Percentiles rank a stretch among this genome's conserved stretches.
These are phyloP conservation scores for Linum tenue DNA, from an alignment of 345 rosid genomes.

Conservation along the genomic window DNA sequence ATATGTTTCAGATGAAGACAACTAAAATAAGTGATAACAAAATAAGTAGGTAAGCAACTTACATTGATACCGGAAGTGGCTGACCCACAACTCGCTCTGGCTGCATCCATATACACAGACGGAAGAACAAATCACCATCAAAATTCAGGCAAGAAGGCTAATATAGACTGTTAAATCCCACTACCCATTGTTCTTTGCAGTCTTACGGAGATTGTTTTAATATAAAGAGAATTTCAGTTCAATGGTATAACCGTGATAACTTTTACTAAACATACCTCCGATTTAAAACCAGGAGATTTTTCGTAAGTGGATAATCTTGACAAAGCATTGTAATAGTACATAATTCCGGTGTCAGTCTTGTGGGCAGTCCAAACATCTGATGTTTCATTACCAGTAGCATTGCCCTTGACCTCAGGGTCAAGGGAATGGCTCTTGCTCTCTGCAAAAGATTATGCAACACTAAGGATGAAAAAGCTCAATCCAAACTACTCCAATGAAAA, in stretches of 20 bases:
- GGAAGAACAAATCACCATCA: constrained; percentile 9
- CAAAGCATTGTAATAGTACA: constrained; percentile 82
- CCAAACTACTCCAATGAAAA: constrained; percentile 28
- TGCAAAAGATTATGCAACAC: constrained; percentile 31
- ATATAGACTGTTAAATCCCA: not conserved
- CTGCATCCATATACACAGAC: constrained; percentile 40
- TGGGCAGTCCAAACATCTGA: constrained; percentile 87
- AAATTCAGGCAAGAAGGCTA: not conserved
- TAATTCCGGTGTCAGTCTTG: constrained; percentile 66
- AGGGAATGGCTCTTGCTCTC: constrained; percentile 43
- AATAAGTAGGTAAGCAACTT: constrained; percentile 29
- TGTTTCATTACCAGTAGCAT: constrained; percentile 30
- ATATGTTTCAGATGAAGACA: too few relatives aligned
- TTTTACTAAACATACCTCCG: constrained; percentile 43
- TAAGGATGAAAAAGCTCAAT: constrained; percentile 31
- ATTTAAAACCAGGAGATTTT: constrained; percentile 67
- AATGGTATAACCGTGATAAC: not conserved
- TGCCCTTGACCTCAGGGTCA: constrained; percentile 25
- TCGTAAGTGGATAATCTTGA: constrained; percentile 86
- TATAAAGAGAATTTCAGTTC: not conserved
- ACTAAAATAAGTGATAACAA: too few relatives aligned
- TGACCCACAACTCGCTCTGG: constrained; percentile 51
- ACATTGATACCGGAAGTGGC: constrained; percentile 78
- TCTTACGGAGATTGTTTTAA: not conserved
- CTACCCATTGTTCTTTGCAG: not conserved